Percentiles rank a stretch among this genome's conserved stretches.
These are phyloP conservation scores for Cutaneotrichosporon mucoides DNA, from an alignment of 1,284 basidiomycete species.

Conservation along the genomic window DNA sequence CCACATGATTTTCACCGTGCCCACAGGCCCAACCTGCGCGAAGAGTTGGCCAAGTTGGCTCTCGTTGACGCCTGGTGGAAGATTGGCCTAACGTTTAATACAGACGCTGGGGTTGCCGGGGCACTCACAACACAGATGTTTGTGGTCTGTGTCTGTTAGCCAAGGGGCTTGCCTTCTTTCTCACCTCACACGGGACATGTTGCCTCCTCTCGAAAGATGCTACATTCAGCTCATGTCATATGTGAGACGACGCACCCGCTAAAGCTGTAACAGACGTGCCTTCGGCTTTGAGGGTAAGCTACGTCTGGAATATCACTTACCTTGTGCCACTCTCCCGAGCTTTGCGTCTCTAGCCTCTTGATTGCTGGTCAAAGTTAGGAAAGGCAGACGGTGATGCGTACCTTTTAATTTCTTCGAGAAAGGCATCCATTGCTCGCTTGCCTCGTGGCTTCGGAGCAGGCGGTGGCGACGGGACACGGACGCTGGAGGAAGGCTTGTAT, in stretches of 20 bases:
- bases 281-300: constrained; percentile 41
- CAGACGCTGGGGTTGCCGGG: too few species aligned
- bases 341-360: constrained; percentile 83
- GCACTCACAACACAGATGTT: constrained; percentile 78
- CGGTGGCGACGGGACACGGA: constrained; percentile 46
- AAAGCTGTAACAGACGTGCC: constrained; percentile 74
- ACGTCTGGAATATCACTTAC: constrained; percentile 50
- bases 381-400: constrained; percentile 35
- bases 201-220: constrained; percentile 20
- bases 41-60: constrained; percentile 80
- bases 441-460: constrained; percentile 71
- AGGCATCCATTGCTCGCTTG: constrained; percentile 87
- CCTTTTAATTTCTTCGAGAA: constrained; percentile 90
- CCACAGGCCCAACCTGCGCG: constrained; percentile 57
- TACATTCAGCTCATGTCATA: too few species aligned
- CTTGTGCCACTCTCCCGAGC: constrained; percentile 60
- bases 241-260: constrained; percentile 56
- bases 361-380: constrained; percentile 57
- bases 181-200: background rate
- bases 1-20: constrained; percentile 85
- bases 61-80: constrained; percentile 80
- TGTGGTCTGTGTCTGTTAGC: constrained; percentile 62
- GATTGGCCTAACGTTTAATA: constrained; percentile 12
- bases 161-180: background rate
- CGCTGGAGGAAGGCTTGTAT: background rate